Evolutionary conservation across 192 early-diverging fungal genomes (phyloP).

Genomic region (Coemansia sp.): DNA sequence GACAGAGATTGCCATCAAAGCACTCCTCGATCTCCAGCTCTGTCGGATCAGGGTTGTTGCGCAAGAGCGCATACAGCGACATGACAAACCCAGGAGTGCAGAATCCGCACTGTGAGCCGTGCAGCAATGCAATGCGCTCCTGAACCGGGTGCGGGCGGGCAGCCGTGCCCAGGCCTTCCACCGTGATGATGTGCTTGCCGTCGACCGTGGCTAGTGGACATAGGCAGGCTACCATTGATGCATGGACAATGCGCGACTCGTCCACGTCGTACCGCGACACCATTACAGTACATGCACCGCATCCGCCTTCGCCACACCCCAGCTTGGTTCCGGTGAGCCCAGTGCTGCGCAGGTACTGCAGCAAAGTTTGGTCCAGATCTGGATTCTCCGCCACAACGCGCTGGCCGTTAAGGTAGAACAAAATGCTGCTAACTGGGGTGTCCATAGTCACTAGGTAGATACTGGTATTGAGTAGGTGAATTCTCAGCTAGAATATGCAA

Average conservation of each 20-base stretch:
- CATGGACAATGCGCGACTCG: constrained; percentile 42
- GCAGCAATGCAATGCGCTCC: constrained; percentile 65
- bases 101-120: constrained; percentile 87
- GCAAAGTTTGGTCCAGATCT: constrained; percentile 60
- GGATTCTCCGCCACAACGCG: constrained; percentile 53
- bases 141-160: constrained; percentile 72
- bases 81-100: constrained; percentile 89
- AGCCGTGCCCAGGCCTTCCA: constrained; percentile 71
- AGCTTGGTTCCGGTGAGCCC: constrained; percentile 75
- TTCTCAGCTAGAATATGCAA: too few relatives aligned
- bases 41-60: constrained; percentile 64
- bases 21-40: constrained; percentile 75
- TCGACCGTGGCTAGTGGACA: constrained; percentile 67
- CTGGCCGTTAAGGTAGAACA: constrained; percentile 62
- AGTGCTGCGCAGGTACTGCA: constrained; percentile 61
- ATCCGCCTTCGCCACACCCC: constrained; percentile 76
- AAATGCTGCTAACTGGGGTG: constrained; percentile 26
- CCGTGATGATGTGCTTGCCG: constrained; percentile 77
- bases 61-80: constrained; percentile 74
- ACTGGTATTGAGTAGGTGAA: too few relatives aligned
- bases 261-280: constrained; percentile 58
- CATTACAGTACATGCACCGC: constrained; percentile 78
- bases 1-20: constrained; percentile 85
- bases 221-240: constrained; percentile 65
- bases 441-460: too few relatives aligned